Conservation (phyloP, 164 flowering plant species). For the Chimonanthus salicifolius region DNA sequence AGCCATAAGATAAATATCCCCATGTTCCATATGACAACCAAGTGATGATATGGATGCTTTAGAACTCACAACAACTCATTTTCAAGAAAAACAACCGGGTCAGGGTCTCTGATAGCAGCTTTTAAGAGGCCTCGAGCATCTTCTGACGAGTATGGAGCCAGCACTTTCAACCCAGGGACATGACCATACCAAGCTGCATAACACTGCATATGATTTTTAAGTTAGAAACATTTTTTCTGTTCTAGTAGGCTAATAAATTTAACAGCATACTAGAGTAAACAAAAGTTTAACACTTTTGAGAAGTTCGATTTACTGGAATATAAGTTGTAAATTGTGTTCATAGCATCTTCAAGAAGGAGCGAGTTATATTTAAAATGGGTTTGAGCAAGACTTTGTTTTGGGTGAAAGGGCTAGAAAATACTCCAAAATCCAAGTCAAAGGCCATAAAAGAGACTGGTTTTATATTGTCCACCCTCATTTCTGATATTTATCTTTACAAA, state of each 20-base stretch:
- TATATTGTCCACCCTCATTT: too few relatives aligned
- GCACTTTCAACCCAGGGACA: slow-evolving; percentile 77
- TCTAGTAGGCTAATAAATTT: background rate
- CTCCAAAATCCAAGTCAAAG: too few relatives aligned
- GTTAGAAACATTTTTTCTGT: background rate
- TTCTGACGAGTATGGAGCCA: slow-evolving; percentile 80
- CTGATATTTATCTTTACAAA: too few relatives aligned
- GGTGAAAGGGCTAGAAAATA: too few relatives aligned
- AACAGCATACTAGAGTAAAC: background rate
- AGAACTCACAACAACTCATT: slow-evolving; percentile 70
- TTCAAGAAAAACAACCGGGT: slow-evolving; percentile 91
- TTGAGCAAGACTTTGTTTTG: too few relatives aligned
- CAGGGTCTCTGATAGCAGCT: slow-evolving; percentile 82
- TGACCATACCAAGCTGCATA: slow-evolving; percentile 78
- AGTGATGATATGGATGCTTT: background rate
- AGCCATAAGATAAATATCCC: background rate
- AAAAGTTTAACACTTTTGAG: background rate
- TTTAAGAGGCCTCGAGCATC: slow-evolving; percentile 88
- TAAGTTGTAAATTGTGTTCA: too few relatives aligned
- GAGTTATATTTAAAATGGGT: too few relatives aligned
- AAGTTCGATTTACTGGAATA: too few relatives aligned
- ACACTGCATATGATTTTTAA: slow-evolving; percentile 45
- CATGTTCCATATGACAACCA: background rate
- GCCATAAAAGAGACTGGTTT: too few relatives aligned
- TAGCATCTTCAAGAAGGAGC: too few relatives aligned